phyloP scores from a whole-genome alignment of 106 monocot species.

The Platanthera guangdongensis region DNA sequence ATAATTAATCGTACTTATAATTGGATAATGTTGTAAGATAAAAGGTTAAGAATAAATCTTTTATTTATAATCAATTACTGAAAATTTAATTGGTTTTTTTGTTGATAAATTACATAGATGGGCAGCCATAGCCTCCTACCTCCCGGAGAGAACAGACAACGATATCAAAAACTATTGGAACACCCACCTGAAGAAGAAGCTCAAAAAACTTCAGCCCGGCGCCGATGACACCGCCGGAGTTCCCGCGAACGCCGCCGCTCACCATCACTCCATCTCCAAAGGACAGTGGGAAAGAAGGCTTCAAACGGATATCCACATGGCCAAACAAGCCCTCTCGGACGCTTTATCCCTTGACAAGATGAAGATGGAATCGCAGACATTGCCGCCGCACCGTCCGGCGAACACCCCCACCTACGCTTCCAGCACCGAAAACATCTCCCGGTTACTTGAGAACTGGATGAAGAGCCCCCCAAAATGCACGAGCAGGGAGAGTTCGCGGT shows the following conservation, averaged over 20 bases:
- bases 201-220: slow-evolving; percentile 24
- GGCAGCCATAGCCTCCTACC: slow-evolving; percentile 71
- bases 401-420: slow-evolving; percentile 31
- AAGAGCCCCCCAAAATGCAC: slow-evolving; percentile 9
- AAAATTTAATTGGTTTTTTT: not conserved
- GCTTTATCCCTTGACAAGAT: slow-evolving; percentile 20
- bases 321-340: slow-evolving; percentile 30
- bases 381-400: not conserved
- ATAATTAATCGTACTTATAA: not conserved
- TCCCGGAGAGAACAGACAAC: slow-evolving; percentile 56
- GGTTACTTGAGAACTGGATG: slow-evolving; percentile 46
- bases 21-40: not conserved
- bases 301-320: slow-evolving; percentile 31
- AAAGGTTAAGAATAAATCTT: not conserved
- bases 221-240: not conserved
- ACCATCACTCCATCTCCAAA: slow-evolving; percentile 14
- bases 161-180: slow-evolving; percentile 49
- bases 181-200: slow-evolving; percentile 53
- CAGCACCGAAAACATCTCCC: slow-evolving; percentile 56
- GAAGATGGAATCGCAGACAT: not conserved
- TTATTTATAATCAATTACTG: no score
- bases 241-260: not conserved
- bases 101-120: slow-evolving; percentile 25
- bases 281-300: slow-evolving; percentile 50
- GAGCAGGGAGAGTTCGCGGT: not conserved